phyloP scores from a whole-genome alignment of 108 stramenopile genomes.

The Nannochloropsis gaditana region DNA sequence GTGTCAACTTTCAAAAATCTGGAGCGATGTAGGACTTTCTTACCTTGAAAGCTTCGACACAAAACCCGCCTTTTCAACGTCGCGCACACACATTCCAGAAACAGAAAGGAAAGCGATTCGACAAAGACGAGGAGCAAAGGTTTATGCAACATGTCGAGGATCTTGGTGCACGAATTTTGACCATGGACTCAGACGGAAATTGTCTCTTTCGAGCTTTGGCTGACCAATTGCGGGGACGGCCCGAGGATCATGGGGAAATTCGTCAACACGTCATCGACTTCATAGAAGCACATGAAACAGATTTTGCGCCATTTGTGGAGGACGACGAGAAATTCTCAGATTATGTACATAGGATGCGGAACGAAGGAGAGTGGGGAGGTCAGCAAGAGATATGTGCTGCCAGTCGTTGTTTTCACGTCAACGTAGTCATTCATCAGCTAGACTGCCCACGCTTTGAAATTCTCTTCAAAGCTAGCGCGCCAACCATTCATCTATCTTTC shows the following conservation, averaged over 20 bases:
- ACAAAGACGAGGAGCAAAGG: background rate
- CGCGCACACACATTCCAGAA: background rate
- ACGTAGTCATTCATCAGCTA: background rate
- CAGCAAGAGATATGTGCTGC: constrained; percentile 17
- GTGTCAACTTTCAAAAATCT: no score
- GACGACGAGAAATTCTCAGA: background rate
- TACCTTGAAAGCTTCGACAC: no score
- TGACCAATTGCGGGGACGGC: constrained; percentile 8
- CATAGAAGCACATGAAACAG: background rate
- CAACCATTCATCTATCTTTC: background rate
- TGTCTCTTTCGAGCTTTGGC: constrained; percentile 5
- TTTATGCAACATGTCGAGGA: constrained; percentile 9
- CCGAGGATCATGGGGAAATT: constrained; percentile 1
- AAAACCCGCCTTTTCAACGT: no score
- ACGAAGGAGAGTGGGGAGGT: background rate
- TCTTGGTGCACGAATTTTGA: background rate
- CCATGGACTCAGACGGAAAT: background rate
- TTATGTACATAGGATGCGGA: background rate
- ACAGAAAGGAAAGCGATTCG: background rate
- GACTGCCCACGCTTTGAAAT: constrained; percentile 5
- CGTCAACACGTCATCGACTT: background rate
- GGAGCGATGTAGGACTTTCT: no score
- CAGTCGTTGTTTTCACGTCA: constrained; percentile 1
- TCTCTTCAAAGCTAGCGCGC: background rate
- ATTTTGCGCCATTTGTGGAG: constrained; percentile 15